Conservation (phyloP, 192 early-diverging fungal species). For the Haplosporangium gracile region DNA sequence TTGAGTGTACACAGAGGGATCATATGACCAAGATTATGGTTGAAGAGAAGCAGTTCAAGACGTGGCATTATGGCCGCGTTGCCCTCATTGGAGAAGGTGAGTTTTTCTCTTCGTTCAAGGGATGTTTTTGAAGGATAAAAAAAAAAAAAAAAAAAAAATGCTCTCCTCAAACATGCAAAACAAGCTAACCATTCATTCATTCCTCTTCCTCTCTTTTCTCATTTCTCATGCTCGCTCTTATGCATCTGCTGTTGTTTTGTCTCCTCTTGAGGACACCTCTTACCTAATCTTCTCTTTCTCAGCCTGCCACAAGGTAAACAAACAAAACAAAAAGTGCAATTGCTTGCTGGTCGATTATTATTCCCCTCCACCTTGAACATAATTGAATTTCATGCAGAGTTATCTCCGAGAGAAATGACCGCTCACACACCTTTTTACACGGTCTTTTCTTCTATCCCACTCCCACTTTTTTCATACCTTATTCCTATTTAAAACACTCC, state of each 20-base stretch:
- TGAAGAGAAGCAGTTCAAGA: constrained; percentile 50
- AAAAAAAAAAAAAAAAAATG: neutral
- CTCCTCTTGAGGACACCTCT: neutral
- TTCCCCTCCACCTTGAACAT: too few relatives aligned
- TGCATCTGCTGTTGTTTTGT: neutral
- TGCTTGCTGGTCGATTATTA: neutral
- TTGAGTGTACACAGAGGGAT: constrained; percentile 14
- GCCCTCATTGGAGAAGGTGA: constrained; percentile 52
- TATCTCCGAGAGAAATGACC: too few relatives aligned
- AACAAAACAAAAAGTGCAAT: too few relatives aligned
- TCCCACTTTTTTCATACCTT: neutral
- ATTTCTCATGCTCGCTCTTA: neutral
- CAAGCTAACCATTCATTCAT: neutral
- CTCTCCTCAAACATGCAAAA: neutral
- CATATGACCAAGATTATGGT: constrained; percentile 47
- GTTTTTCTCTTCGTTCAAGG: neutral
- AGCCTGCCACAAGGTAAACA: constrained; percentile 51
- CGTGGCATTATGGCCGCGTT: constrained; percentile 41
- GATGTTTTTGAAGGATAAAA: neutral
- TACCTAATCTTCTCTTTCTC: neutral
- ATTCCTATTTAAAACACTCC: neutral
- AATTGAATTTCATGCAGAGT: too few relatives aligned
- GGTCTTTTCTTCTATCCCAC: neutral
- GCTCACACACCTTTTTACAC: neutral
- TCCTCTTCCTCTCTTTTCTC: neutral